These are phyloP conservation scores for Cercophora scortea DNA, from an alignment of 495 filamentous ascomycete species.

Conservation along the genomic window DNA sequence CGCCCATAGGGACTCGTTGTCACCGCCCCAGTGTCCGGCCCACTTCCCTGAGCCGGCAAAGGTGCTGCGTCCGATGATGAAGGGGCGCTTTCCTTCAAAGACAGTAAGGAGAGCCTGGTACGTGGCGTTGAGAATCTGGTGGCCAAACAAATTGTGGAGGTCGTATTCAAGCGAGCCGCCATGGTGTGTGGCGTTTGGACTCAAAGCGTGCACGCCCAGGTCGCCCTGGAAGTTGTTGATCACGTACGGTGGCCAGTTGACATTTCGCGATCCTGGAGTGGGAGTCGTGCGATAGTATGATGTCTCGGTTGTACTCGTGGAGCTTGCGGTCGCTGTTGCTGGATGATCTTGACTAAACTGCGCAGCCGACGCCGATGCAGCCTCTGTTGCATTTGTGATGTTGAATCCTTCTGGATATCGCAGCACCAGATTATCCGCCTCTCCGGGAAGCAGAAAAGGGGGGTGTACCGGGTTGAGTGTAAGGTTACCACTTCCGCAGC, in stretches of 20 bases:
- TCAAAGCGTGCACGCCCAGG: constrained; percentile 64
- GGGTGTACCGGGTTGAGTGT: constrained; percentile 65
- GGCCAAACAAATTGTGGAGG: constrained; percentile 68
- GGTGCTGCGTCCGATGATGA: constrained; percentile 80
- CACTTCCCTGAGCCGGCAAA: constrained; percentile 73
- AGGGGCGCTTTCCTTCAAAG: constrained; percentile 61
- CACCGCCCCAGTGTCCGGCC: constrained; percentile 85
- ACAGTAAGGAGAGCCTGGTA: constrained; percentile 62
- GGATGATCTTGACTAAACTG: constrained; percentile 19
- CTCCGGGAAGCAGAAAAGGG: constrained; percentile 58
- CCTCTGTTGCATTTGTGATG: constrained; percentile 62
- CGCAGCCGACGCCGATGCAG: constrained; percentile 45
- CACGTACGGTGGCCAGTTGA: constrained; percentile 74
- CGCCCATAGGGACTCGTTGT: constrained; percentile 63
- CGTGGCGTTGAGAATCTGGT: constrained; percentile 72
- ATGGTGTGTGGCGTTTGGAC: constrained; percentile 69
- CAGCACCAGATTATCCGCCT: constrained; percentile 51
- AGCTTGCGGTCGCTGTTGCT: constrained; percentile 20
- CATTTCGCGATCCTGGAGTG: constrained; percentile 61
- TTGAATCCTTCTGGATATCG: constrained; percentile 68
- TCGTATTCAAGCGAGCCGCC: constrained; percentile 73
- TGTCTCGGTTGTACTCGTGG: constrained; percentile 33
- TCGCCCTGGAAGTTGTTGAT: constrained; percentile 77
- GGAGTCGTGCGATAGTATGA: constrained; percentile 55
- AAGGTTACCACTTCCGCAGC: constrained; percentile 63